Conservation (phyloP, 805 yeast species). For the Pichia heedii region DNA sequence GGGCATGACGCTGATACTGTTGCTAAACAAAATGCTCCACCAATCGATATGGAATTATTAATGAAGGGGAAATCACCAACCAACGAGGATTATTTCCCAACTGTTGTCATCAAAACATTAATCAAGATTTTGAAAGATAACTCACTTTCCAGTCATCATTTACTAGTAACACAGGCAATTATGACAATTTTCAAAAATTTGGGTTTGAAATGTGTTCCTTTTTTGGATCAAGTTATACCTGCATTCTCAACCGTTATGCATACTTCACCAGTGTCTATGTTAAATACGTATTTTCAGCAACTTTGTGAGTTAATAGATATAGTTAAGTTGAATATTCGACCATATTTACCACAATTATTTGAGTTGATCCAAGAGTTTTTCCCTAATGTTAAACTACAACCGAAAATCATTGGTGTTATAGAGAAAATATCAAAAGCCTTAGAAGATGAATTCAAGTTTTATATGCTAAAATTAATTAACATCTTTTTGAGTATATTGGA, state of each 20-base stretch:
- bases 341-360: constrained; percentile 69
- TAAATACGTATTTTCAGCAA: constrained; percentile 86
- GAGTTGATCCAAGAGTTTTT: constrained; percentile 70
- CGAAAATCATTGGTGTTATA: constrained; percentile 67
- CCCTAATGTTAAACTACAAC: constrained; percentile 52
- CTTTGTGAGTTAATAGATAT: constrained; percentile 68
- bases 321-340: constrained; percentile 85
- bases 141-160: constrained; percentile 78
- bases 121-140: constrained; percentile 80
- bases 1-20: constrained; percentile 28
- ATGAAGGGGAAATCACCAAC: constrained; percentile 95
- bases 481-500: constrained; percentile 69
- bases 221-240: constrained; percentile 78
- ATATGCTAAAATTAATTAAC: constrained; percentile 70
- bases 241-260: constrained; percentile 82
- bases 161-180: constrained; percentile 88
- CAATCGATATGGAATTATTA: constrained; percentile 79
- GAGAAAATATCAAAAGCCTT: constrained; percentile 80
- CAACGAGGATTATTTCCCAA: constrained; percentile 86
- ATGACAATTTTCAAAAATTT: constrained; percentile 84
- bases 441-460: constrained; percentile 86
- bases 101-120: constrained; percentile 82
- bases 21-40: constrained; percentile 78
- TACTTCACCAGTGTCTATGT: constrained; percentile 64
- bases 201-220: constrained; percentile 85